Percentiles rank a stretch among this genome's conserved stretches.
Evolutionary conservation across 2,329 filamentous ascomycete species (phyloP).

Genomic region (Talaromyces sp.): DNA sequence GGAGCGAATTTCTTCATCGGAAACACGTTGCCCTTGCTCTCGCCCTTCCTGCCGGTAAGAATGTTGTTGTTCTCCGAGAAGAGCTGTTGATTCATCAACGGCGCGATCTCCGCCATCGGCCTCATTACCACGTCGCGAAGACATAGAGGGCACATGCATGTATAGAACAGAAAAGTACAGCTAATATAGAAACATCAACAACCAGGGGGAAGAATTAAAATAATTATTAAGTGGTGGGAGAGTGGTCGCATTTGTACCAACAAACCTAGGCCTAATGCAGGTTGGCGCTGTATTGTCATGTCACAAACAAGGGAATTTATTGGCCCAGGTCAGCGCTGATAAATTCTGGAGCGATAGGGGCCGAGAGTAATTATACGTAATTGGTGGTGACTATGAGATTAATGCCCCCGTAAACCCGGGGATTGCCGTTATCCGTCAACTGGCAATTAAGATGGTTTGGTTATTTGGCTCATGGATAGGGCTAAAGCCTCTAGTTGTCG

Average conservation of each 20-base stretch:
- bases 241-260: not conserved
- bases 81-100: not conserved
- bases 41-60: not conserved
- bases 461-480: too few relatives aligned
- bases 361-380: too few relatives aligned
- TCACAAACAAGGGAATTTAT: too few relatives aligned
- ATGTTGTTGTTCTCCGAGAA: not conserved
- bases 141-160: not conserved
- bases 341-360: too few relatives aligned
- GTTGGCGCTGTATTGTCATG: not conserved
- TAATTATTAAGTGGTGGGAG: not conserved
- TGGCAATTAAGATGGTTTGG: too few relatives aligned
- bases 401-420: too few relatives aligned
- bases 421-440: too few relatives aligned
- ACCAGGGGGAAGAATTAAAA: too few relatives aligned
- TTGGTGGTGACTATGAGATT: too few relatives aligned
- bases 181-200: not conserved
- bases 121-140: not conserved
- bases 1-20: not conserved
- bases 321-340: too few relatives aligned
- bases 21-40: not conserved
- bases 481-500: too few relatives aligned
- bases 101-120: not conserved
- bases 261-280: not conserved
- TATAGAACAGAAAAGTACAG: not conserved